Conservation (phyloP, 1,139 yeast genomes). For the Trichomonascaceae sp. region DNA sequence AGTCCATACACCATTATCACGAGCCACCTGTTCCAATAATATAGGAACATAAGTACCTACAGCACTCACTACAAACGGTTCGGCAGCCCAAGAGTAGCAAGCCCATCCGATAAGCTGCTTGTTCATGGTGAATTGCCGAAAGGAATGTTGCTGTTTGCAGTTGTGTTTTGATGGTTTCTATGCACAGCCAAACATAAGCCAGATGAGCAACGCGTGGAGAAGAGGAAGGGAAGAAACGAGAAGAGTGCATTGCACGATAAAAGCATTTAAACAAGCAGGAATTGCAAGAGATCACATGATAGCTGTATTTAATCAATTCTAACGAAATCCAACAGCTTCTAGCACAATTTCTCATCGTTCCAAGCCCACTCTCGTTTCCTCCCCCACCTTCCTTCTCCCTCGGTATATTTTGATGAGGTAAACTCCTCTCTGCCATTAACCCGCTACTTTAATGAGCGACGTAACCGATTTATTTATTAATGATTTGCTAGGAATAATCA, state of each 20-base stretch:
- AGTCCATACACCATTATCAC: conserved; percentile 55
- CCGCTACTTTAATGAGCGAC: conserved; percentile 2
- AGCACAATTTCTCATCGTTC: too few relatives aligned
- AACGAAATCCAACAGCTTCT: too few relatives aligned
- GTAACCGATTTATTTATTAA: conserved; percentile 2
- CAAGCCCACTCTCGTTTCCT: too few relatives aligned
- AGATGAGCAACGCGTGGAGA: neutral
- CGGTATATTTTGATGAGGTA: neutral
- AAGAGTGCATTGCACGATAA: too few relatives aligned
- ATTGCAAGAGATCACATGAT: too few relatives aligned
- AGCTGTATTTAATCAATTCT: too few relatives aligned
- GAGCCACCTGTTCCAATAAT: conserved; percentile 57
- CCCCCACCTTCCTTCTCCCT: neutral
- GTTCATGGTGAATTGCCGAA: conserved; percentile 11
- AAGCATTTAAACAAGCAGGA: too few relatives aligned
- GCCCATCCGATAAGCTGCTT: conserved; percentile 33
- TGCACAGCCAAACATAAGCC: neutral
- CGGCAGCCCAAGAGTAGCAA: conserved; percentile 61
- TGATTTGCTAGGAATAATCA: conserved; percentile 4
- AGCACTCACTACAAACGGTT: conserved; percentile 67
- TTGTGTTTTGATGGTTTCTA: too few relatives aligned
- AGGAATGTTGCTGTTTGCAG: neutral
- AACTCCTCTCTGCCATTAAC: neutral
- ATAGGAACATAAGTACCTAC: conserved; percentile 68
- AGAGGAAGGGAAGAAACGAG: neutral